These are phyloP conservation scores for Sabuloglossum arenarium DNA, from an alignment of 495 filamentous ascomycete species.

Conservation along the genomic window DNA sequence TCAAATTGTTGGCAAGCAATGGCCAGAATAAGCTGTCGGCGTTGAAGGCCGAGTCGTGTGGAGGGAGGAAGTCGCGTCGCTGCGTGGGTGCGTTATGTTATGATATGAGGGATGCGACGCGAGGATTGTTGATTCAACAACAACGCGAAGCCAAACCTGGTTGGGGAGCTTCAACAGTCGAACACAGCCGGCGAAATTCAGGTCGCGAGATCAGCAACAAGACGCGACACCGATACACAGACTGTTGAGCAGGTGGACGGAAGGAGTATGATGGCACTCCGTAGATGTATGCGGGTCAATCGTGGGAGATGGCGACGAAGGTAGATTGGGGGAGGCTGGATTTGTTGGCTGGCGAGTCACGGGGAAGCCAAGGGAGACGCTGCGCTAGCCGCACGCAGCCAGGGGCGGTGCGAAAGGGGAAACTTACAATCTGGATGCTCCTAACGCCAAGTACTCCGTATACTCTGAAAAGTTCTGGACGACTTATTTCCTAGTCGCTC, in stretches of 20 bases:
- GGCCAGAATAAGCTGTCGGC: conserved; percentile 2
- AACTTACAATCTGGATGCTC: no score
- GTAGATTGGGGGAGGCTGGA: conserved; percentile 4
- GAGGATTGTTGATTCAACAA: not conserved
- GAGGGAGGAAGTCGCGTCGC: not conserved
- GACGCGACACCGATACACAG: not conserved
- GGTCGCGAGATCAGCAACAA: not conserved
- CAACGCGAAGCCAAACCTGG: not conserved
- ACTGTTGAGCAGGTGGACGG: not conserved
- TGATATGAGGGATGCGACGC: not conserved
- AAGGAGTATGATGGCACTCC: not conserved
- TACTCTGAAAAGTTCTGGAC: no score
- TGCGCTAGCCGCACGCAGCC: not conserved
- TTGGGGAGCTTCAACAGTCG: not conserved
- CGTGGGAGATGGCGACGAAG: not conserved
- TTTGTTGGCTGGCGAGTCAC: not conserved
- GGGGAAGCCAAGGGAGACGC: not conserved
- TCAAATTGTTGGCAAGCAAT: conserved; percentile 3
- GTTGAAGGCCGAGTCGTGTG: not conserved
- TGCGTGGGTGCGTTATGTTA: not conserved
- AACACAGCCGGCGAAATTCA: not conserved
- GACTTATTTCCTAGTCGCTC: not conserved
- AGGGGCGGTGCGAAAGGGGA: not conserved
- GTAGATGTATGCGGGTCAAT: not conserved
- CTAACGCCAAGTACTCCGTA: no score